Base-by-base conservation (phyloP, 192 early-diverging fungal species). In the Pilobolus umbonatus region DNA sequence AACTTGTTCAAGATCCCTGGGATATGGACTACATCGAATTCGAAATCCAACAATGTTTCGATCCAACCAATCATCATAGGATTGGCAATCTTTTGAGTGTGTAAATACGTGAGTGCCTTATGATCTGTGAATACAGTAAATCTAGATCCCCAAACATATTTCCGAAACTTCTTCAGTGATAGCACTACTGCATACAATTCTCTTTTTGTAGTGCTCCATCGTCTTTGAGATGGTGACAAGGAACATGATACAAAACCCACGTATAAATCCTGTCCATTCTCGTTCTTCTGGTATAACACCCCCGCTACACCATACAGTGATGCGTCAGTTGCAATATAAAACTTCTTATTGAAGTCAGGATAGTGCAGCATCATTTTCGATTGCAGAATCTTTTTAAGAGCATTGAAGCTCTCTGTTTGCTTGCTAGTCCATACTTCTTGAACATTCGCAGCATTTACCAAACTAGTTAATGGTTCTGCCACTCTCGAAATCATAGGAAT, bases 41-140 rank as follows among this genome's bases (percentile, higher is more conserved):
- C 81, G 0, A 93, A 95, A 57, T 95, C 91, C 75, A 93, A 94
- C 65, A 96, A 94, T 75, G 92, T 95, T 68, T 79, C 85, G 1
- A 79, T 90, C 24, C 95, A 96, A 62, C 88, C 91, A 25, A 95
- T 80, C 79, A 34, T 85, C 88, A 74, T 86, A 86, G 66, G 82
- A 85, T 28, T 82, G 78, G 44, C 60, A 66, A 40, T 31, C 55
- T 55, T 57, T 74, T 50, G 71, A 80, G 12, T 63, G 74, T 1
- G 68, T 64, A 48, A 30, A 55, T 7, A 68, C 53, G 15, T 69
- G 30, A 28, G 72, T 60, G 40, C 62, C 58, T 42, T 61, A 53
- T 77, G 75, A 49, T 77, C 72, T 0, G 65, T 68, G n/a, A 46
- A 66, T 11, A 77, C 14, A 0, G 62, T 64, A 21, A 70, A 68